Evolutionary conservation across 1,284 basidiomycete species (phyloP).

Genomic region (Abortiporus biennis): DNA sequence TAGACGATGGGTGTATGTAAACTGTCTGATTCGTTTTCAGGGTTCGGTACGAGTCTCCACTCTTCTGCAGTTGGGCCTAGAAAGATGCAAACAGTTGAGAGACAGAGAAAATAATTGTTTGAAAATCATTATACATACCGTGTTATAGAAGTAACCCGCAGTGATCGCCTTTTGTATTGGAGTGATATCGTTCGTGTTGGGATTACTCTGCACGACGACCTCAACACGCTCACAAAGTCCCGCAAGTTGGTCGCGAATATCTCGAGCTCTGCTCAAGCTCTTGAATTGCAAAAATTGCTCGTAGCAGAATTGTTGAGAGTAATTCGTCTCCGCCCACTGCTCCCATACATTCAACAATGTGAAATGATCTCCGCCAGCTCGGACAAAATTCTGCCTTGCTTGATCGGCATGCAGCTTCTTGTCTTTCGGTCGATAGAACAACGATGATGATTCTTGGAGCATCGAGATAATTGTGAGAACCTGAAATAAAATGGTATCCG

Average conservation of each 20-base stretch:
- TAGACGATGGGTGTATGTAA: constrained; percentile 93
- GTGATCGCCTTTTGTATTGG: constrained; percentile 94
- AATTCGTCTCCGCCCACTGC: constrained; percentile 97
- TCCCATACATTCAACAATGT: constrained; percentile 97
- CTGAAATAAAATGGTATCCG: constrained; percentile 28
- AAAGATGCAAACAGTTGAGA: constrained; percentile 4
- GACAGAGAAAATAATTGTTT: background rate
- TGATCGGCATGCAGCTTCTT: constrained; percentile 95
- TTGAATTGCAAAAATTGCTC: constrained; percentile 99
- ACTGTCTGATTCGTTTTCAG: constrained; percentile 95
- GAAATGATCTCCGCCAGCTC: constrained; percentile 96
- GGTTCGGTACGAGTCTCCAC: constrained; percentile 88
- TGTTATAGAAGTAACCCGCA: constrained; percentile 95
- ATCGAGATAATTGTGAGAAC: constrained; percentile 96
- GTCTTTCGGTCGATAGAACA: constrained; percentile 98
- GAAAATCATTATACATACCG: constrained; percentile 43
- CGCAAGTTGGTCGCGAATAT: constrained; percentile 95
- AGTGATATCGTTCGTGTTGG: constrained; percentile 87
- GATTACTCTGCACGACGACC: constrained; percentile 81
- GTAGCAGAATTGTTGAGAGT: constrained; percentile 91
- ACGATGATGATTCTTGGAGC: constrained; percentile 91
- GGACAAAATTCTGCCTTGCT: constrained; percentile 94
- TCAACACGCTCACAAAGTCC: constrained; percentile 96
- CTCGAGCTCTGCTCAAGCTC: constrained; percentile 87
- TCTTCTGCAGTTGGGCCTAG: constrained; percentile 83